Conservation (phyloP, 805 yeast species). For the Spathaspora passalidarum region DNA sequence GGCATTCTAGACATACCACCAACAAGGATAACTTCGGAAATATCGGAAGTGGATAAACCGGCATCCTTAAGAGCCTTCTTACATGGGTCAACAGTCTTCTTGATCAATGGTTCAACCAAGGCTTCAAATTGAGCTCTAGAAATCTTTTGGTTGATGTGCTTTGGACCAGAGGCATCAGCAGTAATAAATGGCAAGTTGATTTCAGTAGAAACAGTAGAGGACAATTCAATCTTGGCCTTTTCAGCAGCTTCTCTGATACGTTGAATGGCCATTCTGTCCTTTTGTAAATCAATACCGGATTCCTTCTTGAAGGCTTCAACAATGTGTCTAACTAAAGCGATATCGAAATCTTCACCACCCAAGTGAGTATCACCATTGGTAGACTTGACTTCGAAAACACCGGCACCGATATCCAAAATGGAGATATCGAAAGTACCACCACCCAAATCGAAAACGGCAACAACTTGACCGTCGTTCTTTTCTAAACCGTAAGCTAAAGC, state of each 20-base stretch:
- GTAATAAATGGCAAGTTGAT: conserved; percentile 84
- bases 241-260: conserved; percentile 86
- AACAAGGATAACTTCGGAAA: conserved; percentile 79
- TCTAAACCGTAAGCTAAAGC: conserved; percentile 95
- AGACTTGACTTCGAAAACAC: conserved; percentile 96
- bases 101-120: conserved; percentile 65
- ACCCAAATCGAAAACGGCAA: conserved; percentile 96
- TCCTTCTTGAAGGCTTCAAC: conserved; percentile 77
- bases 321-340: conserved; percentile 78
- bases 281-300: conserved; percentile 59
- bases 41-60: conserved; percentile 57
- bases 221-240: conserved; percentile 84
- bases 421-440: conserved; percentile 99
- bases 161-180: conserved; percentile 80
- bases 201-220: conserved; percentile 68
- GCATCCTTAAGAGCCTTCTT: conserved; percentile 84
- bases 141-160: conserved; percentile 70
- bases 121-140: conserved; percentile 67
- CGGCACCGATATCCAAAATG: conserved; percentile 92
- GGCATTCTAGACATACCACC: conserved; percentile 96
- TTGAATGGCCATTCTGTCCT: conserved; percentile 76
- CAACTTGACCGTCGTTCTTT: conserved; percentile 72
- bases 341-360: conserved; percentile 93
- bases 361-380: conserved; percentile 95
- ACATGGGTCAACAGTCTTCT: conserved; percentile 72